These are phyloP conservation scores for Schrenkiella parvula DNA, from an alignment of 345 rosid species.

Conservation along the genomic window DNA sequence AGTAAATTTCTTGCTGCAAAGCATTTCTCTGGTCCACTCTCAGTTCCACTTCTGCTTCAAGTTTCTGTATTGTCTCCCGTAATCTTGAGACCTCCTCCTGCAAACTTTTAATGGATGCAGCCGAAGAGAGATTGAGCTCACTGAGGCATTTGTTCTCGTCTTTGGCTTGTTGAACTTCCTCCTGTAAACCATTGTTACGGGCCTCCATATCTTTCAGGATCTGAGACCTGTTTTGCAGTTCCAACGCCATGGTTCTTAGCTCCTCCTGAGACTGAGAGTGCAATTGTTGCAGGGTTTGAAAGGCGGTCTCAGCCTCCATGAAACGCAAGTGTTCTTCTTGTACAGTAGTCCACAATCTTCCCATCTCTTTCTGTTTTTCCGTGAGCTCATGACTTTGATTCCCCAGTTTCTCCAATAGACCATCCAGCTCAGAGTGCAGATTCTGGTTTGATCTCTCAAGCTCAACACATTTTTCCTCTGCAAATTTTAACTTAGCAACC, in stretches of 20 bases:
- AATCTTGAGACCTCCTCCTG: slow-evolving; percentile 64
- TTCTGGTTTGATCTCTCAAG: slow-evolving; percentile 77
- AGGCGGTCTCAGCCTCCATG: slow-evolving; percentile 95
- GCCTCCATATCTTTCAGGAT: slow-evolving; percentile 64
- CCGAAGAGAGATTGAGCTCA: slow-evolving; percentile 66
- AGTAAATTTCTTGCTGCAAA: slow-evolving; percentile 95
- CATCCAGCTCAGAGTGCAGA: slow-evolving; percentile 67
- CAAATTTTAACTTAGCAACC: slow-evolving; percentile 57
- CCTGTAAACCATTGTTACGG: slow-evolving; percentile 48
- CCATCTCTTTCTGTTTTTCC: slow-evolving; percentile 87
- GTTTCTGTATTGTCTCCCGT: slow-evolving; percentile 68
- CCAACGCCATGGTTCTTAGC: slow-evolving; percentile 61
- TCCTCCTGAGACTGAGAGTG: slow-evolving; percentile 98
- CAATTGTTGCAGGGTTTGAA: slow-evolving; percentile 90
- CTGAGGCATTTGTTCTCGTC: slow-evolving; percentile 53
- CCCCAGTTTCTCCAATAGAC: slow-evolving; percentile 52
- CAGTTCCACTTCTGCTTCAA: slow-evolving; percentile 89
- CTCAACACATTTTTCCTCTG: slow-evolving; percentile 74
- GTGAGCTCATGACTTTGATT: slow-evolving; percentile 68
- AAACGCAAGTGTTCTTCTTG: slow-evolving; percentile 88
- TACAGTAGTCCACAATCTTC: slow-evolving; percentile 73
- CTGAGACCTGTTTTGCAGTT: slow-evolving; percentile 57
- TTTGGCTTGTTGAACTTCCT: slow-evolving; percentile 54
- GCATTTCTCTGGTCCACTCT: slow-evolving; percentile 90
- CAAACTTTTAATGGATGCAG: slow-evolving; percentile 58